Base-by-base conservation (phyloP, 202 grass and related monocot genomes). In the Cymbopogon flexuosus region DNA sequence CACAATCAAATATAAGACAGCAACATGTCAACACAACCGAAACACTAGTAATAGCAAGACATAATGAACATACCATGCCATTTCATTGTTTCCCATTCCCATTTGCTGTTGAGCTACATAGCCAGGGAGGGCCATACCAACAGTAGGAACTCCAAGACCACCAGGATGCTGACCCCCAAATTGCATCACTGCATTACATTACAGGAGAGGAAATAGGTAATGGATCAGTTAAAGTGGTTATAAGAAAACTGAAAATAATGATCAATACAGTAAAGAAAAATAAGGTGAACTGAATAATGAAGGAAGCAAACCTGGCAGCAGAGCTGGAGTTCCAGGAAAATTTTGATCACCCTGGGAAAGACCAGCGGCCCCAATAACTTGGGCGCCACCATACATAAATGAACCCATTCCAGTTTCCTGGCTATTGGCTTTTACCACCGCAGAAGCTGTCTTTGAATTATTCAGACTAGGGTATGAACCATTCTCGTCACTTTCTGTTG, bases 111-210 rank as follows among this genome's bases (percentile, higher is more conserved):
- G 90, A 83, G 92, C 83, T 47, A 98, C 96, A 73, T 98, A 98
- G 51, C 96, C 96, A 71, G 96, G 96, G 27, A 98, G 84, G 61
- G 90, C 92, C 96, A 98, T 98, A 52, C 96, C 96, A 73, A 95
- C 69, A 66, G 91, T 80, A 78, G 94, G 94, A 85, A 89, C 96
- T 78, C 88, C 88, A 69, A 42, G 73, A 58, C 70, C 80, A 83
- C 92, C 88, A 81, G 87, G 84, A 82, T 91, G 92, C 68, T 95
- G 96, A 21, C 96, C 81, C 1, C 82, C 88, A 91, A 99, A 95
- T 80, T 99, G 92, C 96, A 99, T 93, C 60, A 96, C 90, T 98
- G 69, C 52, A 57, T 57, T 57, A 22, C 57, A 84, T 81, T 49
- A 69, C 18, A 81, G n/a, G 6, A 88, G 30, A 58, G 4, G 27